Evolutionary conservation across 768 basidiomycete species (phyloP).

Genomic region (Suillus paluster): DNA sequence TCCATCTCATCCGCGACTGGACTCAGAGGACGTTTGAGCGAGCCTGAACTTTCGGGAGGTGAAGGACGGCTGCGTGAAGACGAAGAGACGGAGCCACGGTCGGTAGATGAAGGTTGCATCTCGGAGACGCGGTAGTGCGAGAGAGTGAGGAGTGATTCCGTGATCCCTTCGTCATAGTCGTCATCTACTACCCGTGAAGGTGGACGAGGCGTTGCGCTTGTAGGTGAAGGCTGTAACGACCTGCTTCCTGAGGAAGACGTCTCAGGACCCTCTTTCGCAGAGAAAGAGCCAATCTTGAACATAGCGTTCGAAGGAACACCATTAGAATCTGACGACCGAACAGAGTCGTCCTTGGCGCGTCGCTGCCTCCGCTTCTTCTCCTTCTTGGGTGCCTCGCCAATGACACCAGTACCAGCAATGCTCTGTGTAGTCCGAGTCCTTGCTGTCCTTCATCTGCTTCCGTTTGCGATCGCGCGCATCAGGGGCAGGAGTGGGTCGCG

Average conservation of each 20-base stretch:
- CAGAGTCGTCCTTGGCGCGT: slow-evolving; percentile 48
- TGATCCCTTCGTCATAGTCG: slow-evolving; percentile 93
- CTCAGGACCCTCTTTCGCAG: slow-evolving; percentile 58
- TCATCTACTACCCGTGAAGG: slow-evolving; percentile 82
- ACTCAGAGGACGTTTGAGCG: slow-evolving; percentile 72
- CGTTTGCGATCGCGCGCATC: slow-evolving; percentile 53
- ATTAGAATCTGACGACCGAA: slow-evolving; percentile 29
- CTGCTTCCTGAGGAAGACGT: slow-evolving; percentile 64
- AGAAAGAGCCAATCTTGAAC: slow-evolving; percentile 37
- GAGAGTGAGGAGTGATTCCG: slow-evolving; percentile 82
- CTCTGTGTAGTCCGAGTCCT: slow-evolving; percentile 46
- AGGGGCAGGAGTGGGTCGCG: slow-evolving; percentile 45
- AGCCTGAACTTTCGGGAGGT: slow-evolving; percentile 51
- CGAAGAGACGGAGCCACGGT: slow-evolving; percentile 67
- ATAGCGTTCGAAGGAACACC: slow-evolving; percentile 35
- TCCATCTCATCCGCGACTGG: slow-evolving; percentile 65
- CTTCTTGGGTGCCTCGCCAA: slow-evolving; percentile 55
- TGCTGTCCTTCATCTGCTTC: slow-evolving; percentile 50
- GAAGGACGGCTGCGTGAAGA: slow-evolving; percentile 68
- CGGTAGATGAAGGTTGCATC: slow-evolving; percentile 25
- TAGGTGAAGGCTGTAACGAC: slow-evolving; percentile 76
- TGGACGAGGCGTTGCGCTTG: slow-evolving; percentile 58
- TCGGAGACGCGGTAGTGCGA: slow-evolving; percentile 46
- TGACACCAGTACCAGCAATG: slow-evolving; percentile 26
- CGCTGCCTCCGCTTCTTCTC: slow-evolving; percentile 56